A percentile compares a stretch with the other conserved stretches of the same genome.
phyloP scores from a whole-genome alignment of 2,329 filamentous ascomycete genomes.

The Cryphonectria parasitica region DNA sequence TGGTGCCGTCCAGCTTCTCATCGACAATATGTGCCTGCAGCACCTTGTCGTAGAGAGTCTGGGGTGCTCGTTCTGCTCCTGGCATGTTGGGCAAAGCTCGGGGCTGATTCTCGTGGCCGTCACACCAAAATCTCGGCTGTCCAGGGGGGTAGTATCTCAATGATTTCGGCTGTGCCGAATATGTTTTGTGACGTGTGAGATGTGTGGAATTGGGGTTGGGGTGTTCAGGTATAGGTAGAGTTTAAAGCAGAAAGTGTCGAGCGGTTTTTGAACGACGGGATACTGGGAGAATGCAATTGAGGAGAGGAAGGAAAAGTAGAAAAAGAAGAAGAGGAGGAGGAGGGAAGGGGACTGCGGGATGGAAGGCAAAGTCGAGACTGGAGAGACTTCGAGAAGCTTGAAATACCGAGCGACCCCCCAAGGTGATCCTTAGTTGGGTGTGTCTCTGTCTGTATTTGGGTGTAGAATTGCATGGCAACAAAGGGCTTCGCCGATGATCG shows the following conservation, averaged over 20 bases:
- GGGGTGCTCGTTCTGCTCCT: slow-evolving; percentile 69
- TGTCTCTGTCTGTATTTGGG: not conserved
- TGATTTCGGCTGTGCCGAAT: not conserved
- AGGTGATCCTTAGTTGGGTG: not conserved
- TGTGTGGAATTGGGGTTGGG: not conserved
- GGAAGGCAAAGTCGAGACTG: not conserved
- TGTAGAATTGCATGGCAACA: not conserved
- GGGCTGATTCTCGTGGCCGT: slow-evolving; percentile 10
- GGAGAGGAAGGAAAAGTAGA: not conserved
- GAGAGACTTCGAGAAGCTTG: not conserved
- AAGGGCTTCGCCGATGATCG: slow-evolving; percentile 15
- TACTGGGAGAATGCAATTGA: not conserved
- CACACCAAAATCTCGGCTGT: slow-evolving; percentile 9
- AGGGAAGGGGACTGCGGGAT: not conserved
- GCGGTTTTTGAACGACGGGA: not conserved
- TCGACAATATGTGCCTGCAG: slow-evolving; percentile 93
- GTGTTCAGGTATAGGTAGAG: not conserved
- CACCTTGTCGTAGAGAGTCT: slow-evolving; percentile 97
- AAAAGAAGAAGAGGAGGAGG: not conserved
- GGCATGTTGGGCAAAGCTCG: slow-evolving; percentile 67
- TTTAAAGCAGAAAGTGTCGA: not conserved
- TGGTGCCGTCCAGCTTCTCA: slow-evolving; percentile 90
- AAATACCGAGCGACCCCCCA: not conserved
- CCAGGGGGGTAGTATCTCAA: not conserved
- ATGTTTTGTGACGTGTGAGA: not conserved